Base-by-base conservation (phyloP, 129 eudicot genomes). In the Artemisia argyi region DNA sequence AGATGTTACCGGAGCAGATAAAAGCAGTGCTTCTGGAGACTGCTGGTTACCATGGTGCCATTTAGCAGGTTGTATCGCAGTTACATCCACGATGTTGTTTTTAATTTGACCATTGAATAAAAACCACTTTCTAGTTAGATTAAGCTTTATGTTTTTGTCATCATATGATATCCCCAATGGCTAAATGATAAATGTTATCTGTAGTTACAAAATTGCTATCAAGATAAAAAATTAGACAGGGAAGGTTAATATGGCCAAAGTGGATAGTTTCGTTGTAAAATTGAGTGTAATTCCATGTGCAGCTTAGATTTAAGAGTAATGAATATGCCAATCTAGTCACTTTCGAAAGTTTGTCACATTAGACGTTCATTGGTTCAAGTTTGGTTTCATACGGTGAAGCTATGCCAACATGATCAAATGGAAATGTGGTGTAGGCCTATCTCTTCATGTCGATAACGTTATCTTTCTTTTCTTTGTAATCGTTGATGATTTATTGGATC, bases 1-100 rank as follows among this genome's bases (percentile, higher is more conserved):
- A 91, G 2, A 74, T 88, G 71, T 72, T 71, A 44, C 95, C 95
- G 7, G 97, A 91, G 76, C 96, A 88, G 80, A 88, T 91, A 68
- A 91, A 91, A 83, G 92, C 92, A 18, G 83, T 82, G 55, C 92
- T 91, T 22, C 50, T 88, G 66, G 92, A 88, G 48, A 78, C 86
- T 3, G 97, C 96, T 55, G 96, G 92, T 16, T 85, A 72, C 69
- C 84, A 82, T 60, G 90, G 89, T 66, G 85, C 81, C 73, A 81
- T 81, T 53, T 84, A 84, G 82, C 74, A 76, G 60, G 20, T 20
- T 20, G 39, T 71, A 32, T 73, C 28, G 58, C 11, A 3, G 52
- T 73, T 46, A 15, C 28, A 60, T 73, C 61, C 22, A 6, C 47
- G 28, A 65, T 75, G 73, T 65, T 66, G 58, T 44, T 75, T 51